Evolutionary conservation across 1,284 basidiomycete genomes (phyloP).

Genomic region (Heterobasidion parviporum): DNA sequence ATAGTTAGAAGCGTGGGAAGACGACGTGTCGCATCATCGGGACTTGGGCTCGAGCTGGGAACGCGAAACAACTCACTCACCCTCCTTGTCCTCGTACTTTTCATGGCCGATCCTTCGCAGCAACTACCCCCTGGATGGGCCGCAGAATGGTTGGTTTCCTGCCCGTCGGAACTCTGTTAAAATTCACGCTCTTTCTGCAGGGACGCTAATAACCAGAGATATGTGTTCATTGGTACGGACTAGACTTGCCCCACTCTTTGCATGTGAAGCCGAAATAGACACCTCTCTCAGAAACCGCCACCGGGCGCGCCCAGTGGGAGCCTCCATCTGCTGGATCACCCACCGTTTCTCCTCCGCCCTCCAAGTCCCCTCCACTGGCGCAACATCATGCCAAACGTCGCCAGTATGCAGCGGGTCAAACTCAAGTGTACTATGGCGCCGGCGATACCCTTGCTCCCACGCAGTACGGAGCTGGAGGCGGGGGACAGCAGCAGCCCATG

Average conservation of each 20-base stretch:
- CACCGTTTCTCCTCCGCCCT: conserved; percentile 25
- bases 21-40: background rate
- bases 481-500: conserved; percentile 15
- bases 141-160: conserved; percentile 65
- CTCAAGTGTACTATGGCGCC: conserved; percentile 75
- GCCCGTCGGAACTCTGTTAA: conserved; percentile 7
- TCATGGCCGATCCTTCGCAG: conserved; percentile 60
- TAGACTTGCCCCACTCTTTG: background rate
- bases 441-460: conserved; percentile 33
- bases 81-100: conserved; percentile 1
- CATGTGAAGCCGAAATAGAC: background rate
- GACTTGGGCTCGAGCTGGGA: background rate
- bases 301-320: conserved; percentile 64
- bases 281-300: conserved; percentile 33
- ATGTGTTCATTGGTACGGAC: conserved; percentile 74
- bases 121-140: conserved; percentile 85
- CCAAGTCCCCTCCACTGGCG: conserved; percentile 31
- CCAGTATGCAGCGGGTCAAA: conserved; percentile 87
- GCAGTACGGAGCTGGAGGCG: conserved; percentile 25
- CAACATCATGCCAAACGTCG: conserved; percentile 55
- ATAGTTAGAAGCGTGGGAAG: background rate
- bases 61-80: background rate
- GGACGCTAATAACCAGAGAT: conserved; percentile 75
- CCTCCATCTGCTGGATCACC: conserved; percentile 29
- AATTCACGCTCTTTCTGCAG: conserved; percentile 30